Evolutionary conservation across 495 filamentous ascomycete genomes (phyloP).

Genomic region (Antarctomyces pellizariae): DNA sequence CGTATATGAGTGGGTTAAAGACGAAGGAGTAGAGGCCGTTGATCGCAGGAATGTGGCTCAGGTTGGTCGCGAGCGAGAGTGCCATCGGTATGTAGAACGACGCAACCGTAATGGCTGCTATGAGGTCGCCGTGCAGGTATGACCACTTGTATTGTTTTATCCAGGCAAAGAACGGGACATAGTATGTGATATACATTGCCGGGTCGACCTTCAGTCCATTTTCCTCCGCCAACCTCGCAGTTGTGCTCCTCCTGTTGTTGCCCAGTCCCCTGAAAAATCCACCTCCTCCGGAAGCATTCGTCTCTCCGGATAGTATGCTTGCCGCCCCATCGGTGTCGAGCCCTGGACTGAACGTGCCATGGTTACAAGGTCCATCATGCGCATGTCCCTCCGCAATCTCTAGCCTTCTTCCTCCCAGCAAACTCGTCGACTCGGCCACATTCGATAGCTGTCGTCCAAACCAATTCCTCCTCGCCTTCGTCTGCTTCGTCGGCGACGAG

Average conservation of each 20-base stretch:
- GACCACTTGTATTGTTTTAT: slow-evolving; percentile 58
- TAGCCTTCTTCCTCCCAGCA: slow-evolving; percentile 15
- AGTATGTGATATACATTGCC: slow-evolving; percentile 52
- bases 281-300: slow-evolving; percentile 12
- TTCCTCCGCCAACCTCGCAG: slow-evolving; percentile 32
- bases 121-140: slow-evolving; percentile 65
- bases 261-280: slow-evolving; percentile 14
- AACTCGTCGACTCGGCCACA: slow-evolving; percentile 19
- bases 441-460: slow-evolving; percentile 2
- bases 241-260: slow-evolving; percentile 36
- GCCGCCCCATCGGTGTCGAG: slow-evolving; percentile 9
- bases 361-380: slow-evolving; percentile 34
- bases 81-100: slow-evolving; percentile 98
- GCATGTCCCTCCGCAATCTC: slow-evolving; percentile 13
- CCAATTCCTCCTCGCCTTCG: slow-evolving; percentile 3
- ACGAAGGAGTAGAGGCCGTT: slow-evolving; percentile 93
- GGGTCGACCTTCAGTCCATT: slow-evolving; percentile 33
- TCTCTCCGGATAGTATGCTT: slow-evolving; percentile 5
- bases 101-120: slow-evolving; percentile 72
- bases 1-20: slow-evolving; percentile 74
- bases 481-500: slow-evolving; percentile 5
- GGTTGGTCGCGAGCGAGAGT: slow-evolving; percentile 76
- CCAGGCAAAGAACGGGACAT: slow-evolving; percentile 81
- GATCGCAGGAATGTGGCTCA: slow-evolving; percentile 80
- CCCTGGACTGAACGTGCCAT: slow-evolving; percentile 64